Evolutionary conservation across 768 basidiomycete genomes (phyloP), one percentile per base, ranked within the genome.

Genomic region (Termitomyces sp.): DNA sequence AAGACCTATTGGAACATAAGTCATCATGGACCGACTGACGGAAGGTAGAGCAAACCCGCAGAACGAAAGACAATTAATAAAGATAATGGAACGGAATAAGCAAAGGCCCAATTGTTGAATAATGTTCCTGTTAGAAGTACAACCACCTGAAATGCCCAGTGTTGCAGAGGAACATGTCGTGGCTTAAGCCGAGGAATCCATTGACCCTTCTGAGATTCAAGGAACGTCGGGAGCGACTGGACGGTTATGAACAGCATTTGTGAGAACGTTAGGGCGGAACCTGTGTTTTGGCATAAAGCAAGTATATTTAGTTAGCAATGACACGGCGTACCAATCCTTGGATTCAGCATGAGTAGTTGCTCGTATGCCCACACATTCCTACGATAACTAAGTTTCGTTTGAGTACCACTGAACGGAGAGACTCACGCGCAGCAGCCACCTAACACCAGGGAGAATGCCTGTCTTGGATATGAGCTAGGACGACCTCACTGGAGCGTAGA

Each of bases 41-140:
- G 49, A n/a, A 36, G 28, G 54, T 49, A 58, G 29, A 39, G 59
- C 69, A 66, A 42, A 86, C 91, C 90, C 41, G 88, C 90, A 51
- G 90, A 92, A 37, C 92, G 83, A 69, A 93, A 91, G 28, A 94
- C 85, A 62, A 94, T 93, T 62, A 91, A 83, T 3, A 94, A 72
- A 1, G 89, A 84, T 47, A 92, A 73, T 4, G 90, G 91, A 0
- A 93, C 86, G 49, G 85, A 75, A 68, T 83, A 90, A 0, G 85
- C 85, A 66, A 86, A 92, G 1, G 86, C 89, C 83, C 84, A 87
- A 68, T 92, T 93, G 68, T 92, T 92, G 63, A 94, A 68, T 51
- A 92, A 69, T 16, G 86, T 85, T 36, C 87, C 82, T 13, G 80
- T 75, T 3, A 84, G 81, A 56, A 90, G 75, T 18, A 92, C 76